These are phyloP conservation scores for Bombardia bombarda DNA, from an alignment of 495 filamentous ascomycete genomes.

Conservation along the genomic window DNA sequence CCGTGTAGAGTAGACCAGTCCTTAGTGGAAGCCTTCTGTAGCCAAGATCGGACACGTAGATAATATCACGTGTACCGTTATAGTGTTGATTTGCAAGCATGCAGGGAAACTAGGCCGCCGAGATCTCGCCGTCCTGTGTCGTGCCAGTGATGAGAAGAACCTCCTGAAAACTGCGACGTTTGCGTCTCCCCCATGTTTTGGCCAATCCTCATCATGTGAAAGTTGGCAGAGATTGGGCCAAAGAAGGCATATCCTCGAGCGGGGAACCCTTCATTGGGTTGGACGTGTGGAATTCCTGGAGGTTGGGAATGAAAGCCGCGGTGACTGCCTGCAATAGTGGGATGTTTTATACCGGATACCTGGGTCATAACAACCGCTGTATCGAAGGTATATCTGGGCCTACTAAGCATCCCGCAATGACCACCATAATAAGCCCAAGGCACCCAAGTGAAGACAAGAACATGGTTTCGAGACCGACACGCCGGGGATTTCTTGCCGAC, in stretches of 20 bases:
- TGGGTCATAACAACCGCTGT: constrained; percentile 12
- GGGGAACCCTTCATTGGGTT: constrained; percentile 1
- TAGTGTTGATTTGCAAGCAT: too few relatives aligned
- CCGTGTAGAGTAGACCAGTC: too few relatives aligned
- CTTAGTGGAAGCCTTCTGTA: too few relatives aligned
- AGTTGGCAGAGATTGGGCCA: not conserved
- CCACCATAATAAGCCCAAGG: constrained; percentile 5
- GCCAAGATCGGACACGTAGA: too few relatives aligned
- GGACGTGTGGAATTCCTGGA: not conserved
- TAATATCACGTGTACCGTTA: too few relatives aligned
- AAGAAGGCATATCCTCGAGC: not conserved
- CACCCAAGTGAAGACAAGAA: not conserved
- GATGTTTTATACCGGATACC: constrained; percentile 12
- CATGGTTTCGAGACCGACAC: not conserved
- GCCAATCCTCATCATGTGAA: not conserved
- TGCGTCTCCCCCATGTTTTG: not conserved
- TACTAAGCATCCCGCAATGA: constrained; percentile 2
- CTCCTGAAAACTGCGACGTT: too few relatives aligned
- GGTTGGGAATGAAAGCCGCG: not conserved
- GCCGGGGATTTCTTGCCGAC: too few relatives aligned
- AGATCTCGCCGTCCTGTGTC: too few relatives aligned
- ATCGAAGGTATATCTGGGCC: constrained; percentile 10
- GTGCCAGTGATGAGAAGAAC: too few relatives aligned
- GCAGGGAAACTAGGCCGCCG: too few relatives aligned
- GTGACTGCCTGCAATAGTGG: constrained; percentile 9